Evolutionary conservation across 352 stramenopile species (phyloP).

Genomic region (Globisporangium iwayamae): DNA sequence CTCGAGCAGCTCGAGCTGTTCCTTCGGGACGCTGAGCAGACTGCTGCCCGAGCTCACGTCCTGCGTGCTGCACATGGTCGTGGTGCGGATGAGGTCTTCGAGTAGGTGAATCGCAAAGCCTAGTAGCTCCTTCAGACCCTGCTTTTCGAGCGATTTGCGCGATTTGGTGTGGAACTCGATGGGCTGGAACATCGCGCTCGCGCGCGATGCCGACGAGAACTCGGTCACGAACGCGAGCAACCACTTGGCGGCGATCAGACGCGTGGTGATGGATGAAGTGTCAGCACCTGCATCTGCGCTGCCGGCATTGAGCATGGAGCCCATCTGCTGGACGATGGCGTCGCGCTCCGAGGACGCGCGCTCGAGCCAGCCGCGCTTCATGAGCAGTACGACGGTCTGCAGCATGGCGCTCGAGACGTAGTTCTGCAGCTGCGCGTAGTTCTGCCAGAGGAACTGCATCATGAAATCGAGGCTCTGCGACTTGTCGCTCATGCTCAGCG

Average conservation of each 20-base stretch:
- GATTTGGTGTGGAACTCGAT: slow-evolving; percentile 83
- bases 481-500: slow-evolving; percentile 42
- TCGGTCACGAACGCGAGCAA: slow-evolving; percentile 83
- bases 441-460: slow-evolving; percentile 76
- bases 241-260: slow-evolving; percentile 74
- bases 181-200: slow-evolving; percentile 78
- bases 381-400: slow-evolving; percentile 69
- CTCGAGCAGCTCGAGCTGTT: slow-evolving; percentile 76
- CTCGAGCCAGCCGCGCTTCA: slow-evolving; percentile 83
- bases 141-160: slow-evolving; percentile 52
- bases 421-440: slow-evolving; percentile 40
- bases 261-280: slow-evolving; percentile 26
- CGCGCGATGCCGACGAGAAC: slow-evolving; percentile 74
- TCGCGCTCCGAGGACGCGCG: slow-evolving; percentile 43
- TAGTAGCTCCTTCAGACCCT: slow-evolving; percentile 57
- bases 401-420: slow-evolving; percentile 65
- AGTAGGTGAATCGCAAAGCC: slow-evolving; percentile 60
- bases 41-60: slow-evolving; percentile 18
- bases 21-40: slow-evolving; percentile 34
- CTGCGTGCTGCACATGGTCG: slow-evolving; percentile 37
- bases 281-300: not conserved
- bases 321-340: slow-evolving; percentile 72
- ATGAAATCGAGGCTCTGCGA: slow-evolving; percentile 62
- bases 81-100: slow-evolving; percentile 69
- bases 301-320: slow-evolving; percentile 40